Evolutionary conservation across 2,329 filamentous ascomycete species (phyloP).

Genomic region (Diaporthe aspalathi): DNA sequence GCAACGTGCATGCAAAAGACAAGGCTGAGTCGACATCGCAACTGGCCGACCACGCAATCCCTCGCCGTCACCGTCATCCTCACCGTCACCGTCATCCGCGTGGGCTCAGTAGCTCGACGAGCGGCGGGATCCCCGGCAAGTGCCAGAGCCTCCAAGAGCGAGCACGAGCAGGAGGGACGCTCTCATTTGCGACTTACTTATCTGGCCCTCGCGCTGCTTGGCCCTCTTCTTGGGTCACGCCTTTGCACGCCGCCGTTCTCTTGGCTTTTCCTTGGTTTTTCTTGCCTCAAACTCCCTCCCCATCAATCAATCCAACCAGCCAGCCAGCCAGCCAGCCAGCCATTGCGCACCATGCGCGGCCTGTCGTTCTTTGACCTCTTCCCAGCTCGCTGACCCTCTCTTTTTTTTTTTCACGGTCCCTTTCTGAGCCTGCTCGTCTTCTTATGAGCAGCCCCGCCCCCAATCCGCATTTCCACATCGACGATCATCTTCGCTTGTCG

Average conservation of each 20-base stretch:
- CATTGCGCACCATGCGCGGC: neutral
- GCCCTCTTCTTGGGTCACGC: constrained; percentile 14
- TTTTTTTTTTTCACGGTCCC: neutral
- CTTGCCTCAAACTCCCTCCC: constrained; percentile 3
- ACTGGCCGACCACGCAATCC: constrained; percentile 18
- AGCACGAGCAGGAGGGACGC: too few species aligned
- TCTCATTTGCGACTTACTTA: constrained; percentile 27
- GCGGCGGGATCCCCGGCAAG: neutral
- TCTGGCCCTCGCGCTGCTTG: constrained; percentile 27
- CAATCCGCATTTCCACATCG: constrained; percentile 1
- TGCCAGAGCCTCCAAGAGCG: constrained; percentile 12
- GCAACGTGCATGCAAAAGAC: too few species aligned
- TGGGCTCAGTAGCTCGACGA: neutral
- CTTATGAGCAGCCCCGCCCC: constrained; percentile 19
- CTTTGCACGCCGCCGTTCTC: constrained; percentile 6
- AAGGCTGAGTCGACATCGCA: too few species aligned
- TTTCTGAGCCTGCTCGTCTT: neutral
- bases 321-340: neutral
- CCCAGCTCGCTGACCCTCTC: constrained; percentile 8
- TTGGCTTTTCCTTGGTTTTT: constrained; percentile 26
- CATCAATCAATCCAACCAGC: too few species aligned
- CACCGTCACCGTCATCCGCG: constrained; percentile 1
- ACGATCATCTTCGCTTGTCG: neutral
- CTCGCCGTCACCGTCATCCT: neutral
- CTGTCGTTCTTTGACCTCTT: constrained; percentile 5